Evolutionary conservation across 305 asterid species (phyloP).

Genomic region (Solanum hybrid): DNA sequence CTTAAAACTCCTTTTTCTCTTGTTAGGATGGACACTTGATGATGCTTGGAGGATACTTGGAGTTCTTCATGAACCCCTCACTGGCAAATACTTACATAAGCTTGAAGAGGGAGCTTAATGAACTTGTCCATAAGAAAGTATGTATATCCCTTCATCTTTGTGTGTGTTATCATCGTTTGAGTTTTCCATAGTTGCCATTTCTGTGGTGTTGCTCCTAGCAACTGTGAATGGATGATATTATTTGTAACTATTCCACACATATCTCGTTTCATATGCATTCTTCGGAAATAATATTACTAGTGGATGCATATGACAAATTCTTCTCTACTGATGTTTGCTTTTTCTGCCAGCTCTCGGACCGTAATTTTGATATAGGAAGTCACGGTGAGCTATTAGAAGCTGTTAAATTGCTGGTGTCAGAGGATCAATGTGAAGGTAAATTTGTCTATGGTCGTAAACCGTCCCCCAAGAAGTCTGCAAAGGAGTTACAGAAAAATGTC

Average conservation of each 20-base stretch:
- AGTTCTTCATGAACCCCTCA: slow-evolving; percentile 74
- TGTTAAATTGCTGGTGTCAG: slow-evolving; percentile 59
- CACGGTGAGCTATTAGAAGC: slow-evolving; percentile 60
- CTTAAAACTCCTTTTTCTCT: slow-evolving; percentile 7
- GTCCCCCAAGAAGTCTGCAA: slow-evolving; percentile 31
- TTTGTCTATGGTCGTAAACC: slow-evolving; percentile 73
- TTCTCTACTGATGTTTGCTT: slow-evolving; percentile 13
- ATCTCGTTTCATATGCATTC: not conserved
- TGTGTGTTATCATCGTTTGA: not conserved
- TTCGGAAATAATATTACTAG: not conserved
- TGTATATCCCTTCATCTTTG: not conserved
- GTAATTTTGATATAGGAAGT: slow-evolving; percentile 41
- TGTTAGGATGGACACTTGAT: slow-evolving; percentile 78
- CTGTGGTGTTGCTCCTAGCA: not conserved
- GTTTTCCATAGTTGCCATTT: not conserved
- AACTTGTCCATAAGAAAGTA: slow-evolving; percentile 71
- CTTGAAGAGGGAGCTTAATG: slow-evolving; percentile 72
- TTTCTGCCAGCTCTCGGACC: slow-evolving; percentile 60
- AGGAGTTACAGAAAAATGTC: slow-evolving; percentile 14
- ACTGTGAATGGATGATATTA: not conserved
- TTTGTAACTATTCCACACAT: not conserved
- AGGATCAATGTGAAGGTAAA: slow-evolving; percentile 78
- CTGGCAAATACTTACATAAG: slow-evolving; percentile 54
- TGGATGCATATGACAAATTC: not conserved
- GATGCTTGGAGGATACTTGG: slow-evolving; percentile 90